Base-by-base conservation (phyloP, 1,284 basidiomycete genomes). In the Ganoderma boninense region DNA sequence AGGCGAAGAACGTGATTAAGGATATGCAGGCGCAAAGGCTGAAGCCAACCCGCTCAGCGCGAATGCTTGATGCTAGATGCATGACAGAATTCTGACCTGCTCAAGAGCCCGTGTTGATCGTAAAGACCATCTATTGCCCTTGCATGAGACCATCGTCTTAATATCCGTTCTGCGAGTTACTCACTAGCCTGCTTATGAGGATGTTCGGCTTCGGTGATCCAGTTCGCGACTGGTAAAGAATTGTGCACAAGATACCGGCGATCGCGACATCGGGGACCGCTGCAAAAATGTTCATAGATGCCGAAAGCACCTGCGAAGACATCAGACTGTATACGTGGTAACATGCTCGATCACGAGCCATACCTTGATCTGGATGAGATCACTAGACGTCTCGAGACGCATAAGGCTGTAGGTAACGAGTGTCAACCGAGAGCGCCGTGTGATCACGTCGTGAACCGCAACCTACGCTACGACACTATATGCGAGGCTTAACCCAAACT, bases 161-260 rank as follows among this genome's bases (percentile, higher is more conserved):
- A 62, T 61, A 40, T 62, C 14, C 32, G n/a, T 10, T 16, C 35
- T 26, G 13, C 20, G 10, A 26, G 46, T 7, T 6, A 69, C 81
- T 71, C 69, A 86, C 88, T 82, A 90, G 77, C 78, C 83, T 85
- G 74, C 82, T 86, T 70, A 89, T 89, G 82, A 90, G 87, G 18
- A 83, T 87, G 73, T 89, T 86, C 10, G 87, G 87, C 86, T 83
- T 87, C 73, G 84, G 84, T 78, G 89, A 88, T 2, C 87, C 87
- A 23, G 87, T 89, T 61, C 86, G 80, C 42, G 87, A 86, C 38
- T 79, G 79, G 59, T 86, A 85, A 13, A 90, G 82, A 73, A 87
- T 84, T 68, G 80, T 82, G 73, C 85, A 86, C 43, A 90, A 79
- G 42, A 84, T 81, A 35, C 80, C 79, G 20, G 88, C 85, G 62